Conservation (phyloP, 192 early-diverging fungal species). For the Gaertneriomyces sp. region DNA sequence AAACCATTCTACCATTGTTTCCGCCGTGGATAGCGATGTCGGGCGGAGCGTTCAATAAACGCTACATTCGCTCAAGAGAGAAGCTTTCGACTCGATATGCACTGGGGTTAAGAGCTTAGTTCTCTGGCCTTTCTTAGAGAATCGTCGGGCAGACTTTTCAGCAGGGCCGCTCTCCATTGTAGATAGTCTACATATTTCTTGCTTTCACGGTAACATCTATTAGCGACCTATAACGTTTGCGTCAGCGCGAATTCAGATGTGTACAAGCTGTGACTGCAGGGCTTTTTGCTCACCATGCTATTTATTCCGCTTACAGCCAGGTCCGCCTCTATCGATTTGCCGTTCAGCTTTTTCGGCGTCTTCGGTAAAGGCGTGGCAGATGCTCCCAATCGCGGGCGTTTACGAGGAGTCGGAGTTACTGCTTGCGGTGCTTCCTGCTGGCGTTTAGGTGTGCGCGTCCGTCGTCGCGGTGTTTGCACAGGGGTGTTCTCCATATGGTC, state of each 20-base stretch:
- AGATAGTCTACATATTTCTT: not conserved
- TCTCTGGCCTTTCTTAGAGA: no score
- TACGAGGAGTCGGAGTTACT: slow-evolving; percentile 1
- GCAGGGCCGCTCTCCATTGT: not conserved
- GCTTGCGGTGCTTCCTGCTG: not conserved
- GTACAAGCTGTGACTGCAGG: not conserved
- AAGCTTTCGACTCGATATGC: no score
- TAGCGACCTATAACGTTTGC: slow-evolving; percentile 1
- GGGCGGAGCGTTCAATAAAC: no score
- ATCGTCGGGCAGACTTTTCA: no score
- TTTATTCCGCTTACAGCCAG: slow-evolving; percentile 4
- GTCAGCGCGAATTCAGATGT: not conserved
- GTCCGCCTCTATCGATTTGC: not conserved
- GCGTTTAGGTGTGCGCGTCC: not conserved
- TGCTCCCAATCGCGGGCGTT: slow-evolving; percentile 11
- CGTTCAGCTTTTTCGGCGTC: not conserved
- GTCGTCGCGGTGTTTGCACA: not conserved
- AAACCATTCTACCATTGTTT: no score
- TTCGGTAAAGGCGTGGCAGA: slow-evolving; percentile 1
- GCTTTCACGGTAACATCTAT: slow-evolving; percentile 1
- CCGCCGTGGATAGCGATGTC: no score
- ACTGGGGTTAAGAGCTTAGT: no score
- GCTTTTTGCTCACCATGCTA: not conserved
- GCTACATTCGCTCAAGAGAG: no score
- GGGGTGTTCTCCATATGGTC: not conserved